These are phyloP conservation scores for Mortierella sp. DNA, from an alignment of 371 early-diverging fungal species.

Conservation along the genomic window DNA sequence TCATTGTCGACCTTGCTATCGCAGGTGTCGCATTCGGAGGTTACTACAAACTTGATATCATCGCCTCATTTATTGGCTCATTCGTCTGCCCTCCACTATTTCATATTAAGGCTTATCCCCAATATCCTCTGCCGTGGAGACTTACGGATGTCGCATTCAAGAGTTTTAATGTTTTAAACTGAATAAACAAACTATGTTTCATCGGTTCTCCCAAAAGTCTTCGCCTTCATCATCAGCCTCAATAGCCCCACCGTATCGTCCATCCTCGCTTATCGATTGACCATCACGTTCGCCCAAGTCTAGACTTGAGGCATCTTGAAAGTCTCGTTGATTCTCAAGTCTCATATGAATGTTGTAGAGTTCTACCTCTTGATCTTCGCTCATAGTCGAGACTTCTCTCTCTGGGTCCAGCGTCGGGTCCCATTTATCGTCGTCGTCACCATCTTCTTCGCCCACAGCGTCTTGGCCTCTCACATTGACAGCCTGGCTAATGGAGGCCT, in stretches of 20 bases:
- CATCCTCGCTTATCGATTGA: constrained; percentile 37
- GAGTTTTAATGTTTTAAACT: constrained; percentile 48
- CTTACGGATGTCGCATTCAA: constrained; percentile 66
- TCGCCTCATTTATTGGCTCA: constrained; percentile 90
- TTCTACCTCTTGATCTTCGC: constrained; percentile 41
- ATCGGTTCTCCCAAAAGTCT: constrained; percentile 53
- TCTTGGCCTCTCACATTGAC: neutral
- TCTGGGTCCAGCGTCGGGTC: constrained; percentile 45
- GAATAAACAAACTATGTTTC: neutral
- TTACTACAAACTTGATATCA: constrained; percentile 85
- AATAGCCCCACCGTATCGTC: constrained; percentile 44
- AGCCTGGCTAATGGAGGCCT: neutral
- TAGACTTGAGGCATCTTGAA: constrained; percentile 46
- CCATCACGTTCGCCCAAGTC: constrained; percentile 46
- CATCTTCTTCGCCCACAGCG: constrained; percentile 1
- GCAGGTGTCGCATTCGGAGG: constrained; percentile 84
- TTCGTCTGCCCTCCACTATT: constrained; percentile 87
- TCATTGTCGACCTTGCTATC: constrained; percentile 69
- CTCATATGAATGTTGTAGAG: constrained; percentile 41
- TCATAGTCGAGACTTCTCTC: constrained; percentile 37
- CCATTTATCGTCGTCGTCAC: constrained; percentile 25
- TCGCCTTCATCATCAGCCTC: constrained; percentile 54
- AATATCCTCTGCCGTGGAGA: constrained; percentile 57
- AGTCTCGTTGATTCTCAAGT: constrained; percentile 50
- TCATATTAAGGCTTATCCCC: constrained; percentile 68